Base-by-base conservation (phyloP, 257 asterid genomes). In the Solanum verrucosum region DNA sequence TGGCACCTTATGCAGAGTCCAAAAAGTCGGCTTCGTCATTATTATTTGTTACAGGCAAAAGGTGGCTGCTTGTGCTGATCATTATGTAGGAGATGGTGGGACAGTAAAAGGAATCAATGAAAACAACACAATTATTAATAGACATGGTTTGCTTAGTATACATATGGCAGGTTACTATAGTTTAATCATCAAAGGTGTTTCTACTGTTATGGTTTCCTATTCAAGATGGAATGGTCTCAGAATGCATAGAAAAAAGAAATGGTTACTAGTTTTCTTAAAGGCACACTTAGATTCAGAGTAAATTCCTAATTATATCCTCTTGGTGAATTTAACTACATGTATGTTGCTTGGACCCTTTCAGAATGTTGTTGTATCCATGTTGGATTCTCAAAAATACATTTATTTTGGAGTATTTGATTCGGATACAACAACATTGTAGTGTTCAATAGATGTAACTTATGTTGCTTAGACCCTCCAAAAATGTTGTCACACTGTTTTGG, bases 201-300 rank as follows among this genome's bases (percentile, higher is more conserved):
- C 88, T 44, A 86, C 56, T 86, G 84, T 86, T 59, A 86, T 86
- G 89, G 81, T 79, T 33, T 87, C 89, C 3, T 87, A 87, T 65
- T 87, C 89, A 38, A 87, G 89, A 29, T 87, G 71, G 86, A 87
- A 87, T 18, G 89, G 87, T 6, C 23, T 78, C 60, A 87, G 84
- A 65, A 87, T 87, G 89, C 83, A 87, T 31, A 71, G 52, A 27
- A 63, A 87, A 71, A 18, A 21, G 72, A 87, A n/a, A 5, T 79
- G 44, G 84, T 87, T 65, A 87, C 87, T 23, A 56, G 87, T 7
- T 87, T 52, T 67, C 89, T 87, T 65, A 87, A 87, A 71, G 63
- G 63, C 74, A 87, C 87, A 37, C 42, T 87, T n/a, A 75, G 72
- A 65, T 87, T 87, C 89, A 87, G 89, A 44, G 89, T 71, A 86